phyloP scores from a whole-genome alignment of 768 basidiomycete species.

The Boletus subcaerulescens region DNA sequence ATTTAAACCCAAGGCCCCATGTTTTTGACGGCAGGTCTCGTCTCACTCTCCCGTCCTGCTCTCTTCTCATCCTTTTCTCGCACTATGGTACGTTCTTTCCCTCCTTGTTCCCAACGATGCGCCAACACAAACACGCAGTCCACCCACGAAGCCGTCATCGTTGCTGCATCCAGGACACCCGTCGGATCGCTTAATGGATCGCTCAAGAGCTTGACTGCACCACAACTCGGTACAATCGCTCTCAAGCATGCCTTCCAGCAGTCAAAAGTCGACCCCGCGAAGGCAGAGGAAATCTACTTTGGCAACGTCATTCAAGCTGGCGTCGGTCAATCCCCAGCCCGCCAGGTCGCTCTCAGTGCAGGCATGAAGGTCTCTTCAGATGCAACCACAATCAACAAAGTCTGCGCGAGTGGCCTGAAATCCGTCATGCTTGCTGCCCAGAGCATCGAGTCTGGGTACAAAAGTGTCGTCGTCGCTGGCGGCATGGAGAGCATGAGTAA shows the following conservation, averaged over 20 bases:
- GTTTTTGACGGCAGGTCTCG: conserved; percentile 42
- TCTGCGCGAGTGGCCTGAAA: conserved; percentile 97
- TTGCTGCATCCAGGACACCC: conserved; percentile 90
- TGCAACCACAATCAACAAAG: conserved; percentile 99
- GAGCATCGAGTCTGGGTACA: conserved; percentile 82
- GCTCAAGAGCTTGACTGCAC: conserved; percentile 84
- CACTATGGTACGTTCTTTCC: conserved; percentile 45
- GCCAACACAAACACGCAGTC: conserved; percentile 21
- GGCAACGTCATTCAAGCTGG: conserved; percentile 98
- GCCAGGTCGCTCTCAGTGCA: conserved; percentile 92
- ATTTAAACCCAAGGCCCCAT: conserved; percentile 29
- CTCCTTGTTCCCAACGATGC: not conserved
- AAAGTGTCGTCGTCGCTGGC: conserved; percentile 85
- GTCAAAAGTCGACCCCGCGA: conserved; percentile 72
- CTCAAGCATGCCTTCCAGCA: conserved; percentile 88
- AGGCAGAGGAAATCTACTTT: conserved; percentile 94
- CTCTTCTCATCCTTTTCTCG: conserved; percentile 37
- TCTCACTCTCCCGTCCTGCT: conserved; percentile 38
- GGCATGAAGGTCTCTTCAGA: conserved; percentile 84
- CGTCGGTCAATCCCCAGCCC: conserved; percentile 96
- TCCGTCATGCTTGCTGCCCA: conserved; percentile 93
- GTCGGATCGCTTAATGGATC: conserved; percentile 90
- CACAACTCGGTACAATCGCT: conserved; percentile 85
- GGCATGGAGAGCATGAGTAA: conserved; percentile 99
- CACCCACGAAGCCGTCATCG: conserved; percentile 85